phyloP scores from a whole-genome alignment of 257 asterid genomes.

The Gentiana macrophylla region DNA sequence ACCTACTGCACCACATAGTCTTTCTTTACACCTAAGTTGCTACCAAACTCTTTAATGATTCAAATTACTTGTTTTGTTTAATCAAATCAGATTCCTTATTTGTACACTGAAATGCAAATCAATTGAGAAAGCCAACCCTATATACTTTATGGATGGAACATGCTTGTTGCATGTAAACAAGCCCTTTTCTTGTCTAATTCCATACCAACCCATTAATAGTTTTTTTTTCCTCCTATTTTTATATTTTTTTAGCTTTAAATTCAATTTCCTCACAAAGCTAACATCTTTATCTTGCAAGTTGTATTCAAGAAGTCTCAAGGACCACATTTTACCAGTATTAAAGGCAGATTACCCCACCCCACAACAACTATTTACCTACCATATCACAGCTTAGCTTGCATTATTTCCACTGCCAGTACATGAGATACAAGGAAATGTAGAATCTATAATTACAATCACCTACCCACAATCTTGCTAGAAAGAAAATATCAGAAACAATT shows the following conservation, averaged over 20 bases:
- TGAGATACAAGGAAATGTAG: neutral
- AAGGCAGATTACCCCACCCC: conserved; percentile 10
- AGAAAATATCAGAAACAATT: neutral
- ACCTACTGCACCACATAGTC: no score
- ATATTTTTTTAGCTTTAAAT: neutral
- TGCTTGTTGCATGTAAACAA: conserved; percentile 8
- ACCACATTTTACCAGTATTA: conserved; percentile 14
- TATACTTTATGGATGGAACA: neutral
- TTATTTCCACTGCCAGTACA: no score
- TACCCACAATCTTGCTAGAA: neutral
- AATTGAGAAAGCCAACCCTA: neutral
- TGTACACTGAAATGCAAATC: neutral
- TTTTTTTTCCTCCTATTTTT: neutral
- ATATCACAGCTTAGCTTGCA: neutral
- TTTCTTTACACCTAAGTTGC: no score
- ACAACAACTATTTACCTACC: neutral
- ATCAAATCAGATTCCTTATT: no score
- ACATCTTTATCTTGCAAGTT: conserved; percentile 14
- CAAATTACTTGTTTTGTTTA: no score
- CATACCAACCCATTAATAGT: neutral
- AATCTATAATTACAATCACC: neutral
- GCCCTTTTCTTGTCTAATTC: conserved; percentile 4
- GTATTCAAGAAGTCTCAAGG: conserved; percentile 9
- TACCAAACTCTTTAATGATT: no score
- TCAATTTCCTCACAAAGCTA: conserved; percentile 7